Base-by-base conservation (phyloP, 1,284 basidiomycete species). In the Ustilago trichophora region DNA sequence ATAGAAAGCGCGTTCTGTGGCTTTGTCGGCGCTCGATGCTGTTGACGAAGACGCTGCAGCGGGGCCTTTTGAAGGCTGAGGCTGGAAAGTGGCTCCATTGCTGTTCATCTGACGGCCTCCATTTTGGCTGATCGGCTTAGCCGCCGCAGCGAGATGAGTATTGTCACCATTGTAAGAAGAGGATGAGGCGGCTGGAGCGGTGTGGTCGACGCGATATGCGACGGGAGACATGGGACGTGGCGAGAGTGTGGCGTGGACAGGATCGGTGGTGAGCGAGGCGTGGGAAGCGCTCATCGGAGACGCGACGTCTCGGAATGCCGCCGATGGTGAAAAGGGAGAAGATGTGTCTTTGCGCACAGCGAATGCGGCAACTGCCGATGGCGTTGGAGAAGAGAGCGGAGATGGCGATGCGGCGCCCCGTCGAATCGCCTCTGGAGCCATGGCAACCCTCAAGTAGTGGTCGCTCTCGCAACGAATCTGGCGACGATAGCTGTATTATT, bases 1-100 rank as follows among this genome's bases (percentile, higher is more conserved):
- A 40, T 65, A 70, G 43, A 70, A 65, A 3, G 55, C 59, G 3
- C 50, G 50, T 35, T 69, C 66, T 10, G 50, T 35, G 11, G 42
- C 37, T 15, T 35, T 47, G 36, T 57, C 65, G 9, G 25, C 25
- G 15, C 41, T 44, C 16, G 43, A 34, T 6, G 40, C 5, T 8
- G 35, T 16, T 3, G 32, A 31, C 26, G 45, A 38, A 13, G 45
- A 5, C 3, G 24, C 13, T 9, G 45, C 19, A 18, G 46, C 16
- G n/a, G 44, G 19, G 32, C 34, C 26, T 34, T 10, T 12, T 4
- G 31, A 34, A 11, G 22, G 41, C 49, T 31, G 16, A 6, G 10
- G 18, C 45, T 36, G 26, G 10, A 19, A 5, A n/a, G 21, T 25
- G 16, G 5, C 16, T 12, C 26, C 6, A 15, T 37, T 42, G 27